phyloP scores from a whole-genome alignment of 441 rosid species.

The Eruca vesicaria region DNA sequence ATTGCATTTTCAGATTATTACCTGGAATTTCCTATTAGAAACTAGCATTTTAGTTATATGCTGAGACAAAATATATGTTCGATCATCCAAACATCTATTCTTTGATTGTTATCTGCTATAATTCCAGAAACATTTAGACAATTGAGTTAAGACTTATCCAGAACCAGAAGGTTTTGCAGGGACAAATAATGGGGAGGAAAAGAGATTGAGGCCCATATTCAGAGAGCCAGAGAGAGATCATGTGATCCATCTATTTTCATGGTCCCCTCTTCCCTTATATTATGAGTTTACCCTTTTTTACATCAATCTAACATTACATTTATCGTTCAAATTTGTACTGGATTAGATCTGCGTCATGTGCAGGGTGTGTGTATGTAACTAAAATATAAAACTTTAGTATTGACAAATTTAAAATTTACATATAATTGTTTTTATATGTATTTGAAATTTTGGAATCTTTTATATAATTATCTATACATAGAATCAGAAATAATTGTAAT shows the following conservation, averaged over 20 bases:
- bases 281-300: slow-evolving; percentile 12
- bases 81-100: neutral
- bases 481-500: too few species aligned
- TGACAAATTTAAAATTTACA: too few species aligned
- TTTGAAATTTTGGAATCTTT: too few species aligned
- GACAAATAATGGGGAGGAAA: slow-evolving; percentile 24
- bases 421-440: too few species aligned
- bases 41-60: neutral
- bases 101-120: neutral
- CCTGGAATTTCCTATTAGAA: neutral
- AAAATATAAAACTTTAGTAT: too few species aligned
- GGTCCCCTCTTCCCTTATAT: slow-evolving; percentile 32
- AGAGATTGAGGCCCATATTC: slow-evolving; percentile 32
- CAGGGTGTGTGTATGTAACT: too few species aligned
- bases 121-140: neutral
- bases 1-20: neutral
- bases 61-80: neutral
- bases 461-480: too few species aligned
- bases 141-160: slow-evolving; percentile 14
- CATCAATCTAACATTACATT: neutral
- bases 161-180: slow-evolving; percentile 15
- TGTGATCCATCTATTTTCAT: slow-evolving; percentile 25
- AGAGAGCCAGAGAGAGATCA: slow-evolving; percentile 26
- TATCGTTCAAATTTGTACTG: too few species aligned
- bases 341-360: too few species aligned